Percentiles rank a stretch among this genome's conserved stretches.
Evolutionary conservation across 768 basidiomycete genomes (phyloP).

Genomic region (Suillus fuscotomentosus): DNA sequence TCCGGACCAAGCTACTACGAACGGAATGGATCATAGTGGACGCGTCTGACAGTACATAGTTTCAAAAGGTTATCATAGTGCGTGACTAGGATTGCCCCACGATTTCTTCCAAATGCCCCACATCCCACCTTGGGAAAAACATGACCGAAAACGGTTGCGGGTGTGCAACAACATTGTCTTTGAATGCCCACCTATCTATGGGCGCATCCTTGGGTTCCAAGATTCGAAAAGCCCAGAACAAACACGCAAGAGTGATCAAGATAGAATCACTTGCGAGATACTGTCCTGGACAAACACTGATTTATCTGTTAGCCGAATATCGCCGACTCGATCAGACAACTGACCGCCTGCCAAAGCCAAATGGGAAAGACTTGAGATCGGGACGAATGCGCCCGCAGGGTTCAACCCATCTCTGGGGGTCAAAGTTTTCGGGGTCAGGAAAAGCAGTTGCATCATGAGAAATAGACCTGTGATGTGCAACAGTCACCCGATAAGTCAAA

Average conservation of each 20-base stretch:
- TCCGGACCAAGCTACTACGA: neutral
- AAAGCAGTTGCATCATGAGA: conserved; percentile 50
- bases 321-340: neutral
- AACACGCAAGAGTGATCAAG: conserved; percentile 59
- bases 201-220: conserved; percentile 43
- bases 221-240: conserved; percentile 62
- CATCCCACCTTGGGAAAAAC: conserved; percentile 44
- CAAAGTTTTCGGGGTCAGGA: conserved; percentile 50
- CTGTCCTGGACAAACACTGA: conserved; percentile 59
- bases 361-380: conserved; percentile 46
- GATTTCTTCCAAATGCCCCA: neutral
- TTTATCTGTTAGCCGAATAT: neutral
- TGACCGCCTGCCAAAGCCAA: conserved; percentile 52
- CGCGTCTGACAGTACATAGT: neutral
- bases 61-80: neutral
- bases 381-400: conserved; percentile 41
- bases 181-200: conserved; percentile 58
- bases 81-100: conserved; percentile 2
- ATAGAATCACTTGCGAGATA: conserved; percentile 46
- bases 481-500: neutral
- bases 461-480: conserved; percentile 38
- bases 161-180: conserved; percentile 53
- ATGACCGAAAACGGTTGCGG: conserved; percentile 53
- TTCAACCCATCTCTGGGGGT: conserved; percentile 56
- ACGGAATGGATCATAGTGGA: neutral